Evolutionary conservation across 305 asterid species (phyloP), one percentile per base, ranked within the genome.

Genomic region (Vinca major): DNA sequence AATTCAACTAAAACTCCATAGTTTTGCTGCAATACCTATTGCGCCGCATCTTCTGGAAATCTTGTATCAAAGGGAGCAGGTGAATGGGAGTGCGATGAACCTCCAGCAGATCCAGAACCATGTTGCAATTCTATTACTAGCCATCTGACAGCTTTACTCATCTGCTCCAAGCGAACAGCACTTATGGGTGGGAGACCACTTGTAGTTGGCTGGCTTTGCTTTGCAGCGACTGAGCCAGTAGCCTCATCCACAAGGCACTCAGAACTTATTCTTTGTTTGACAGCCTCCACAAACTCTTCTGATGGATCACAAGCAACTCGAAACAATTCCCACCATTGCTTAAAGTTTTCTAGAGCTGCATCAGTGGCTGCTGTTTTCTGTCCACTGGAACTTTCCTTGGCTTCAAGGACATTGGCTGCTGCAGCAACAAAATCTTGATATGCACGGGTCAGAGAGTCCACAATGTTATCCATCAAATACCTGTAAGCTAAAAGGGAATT

Each of bases 231-330:
- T 21, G 88, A 82, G 51, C 97, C 97, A n/a, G 97, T 90, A 57
- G 99, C 99, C 83, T 90, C 99, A 62, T 93, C 99, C 62, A 90
- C 96, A 3, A 93, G 91, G 78, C 99, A 93, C 82, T 93, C 96
- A 0, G 99, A 93, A 51, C 99, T 97, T 50, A 93, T 93, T 80
- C 97, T 83, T 76, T 87, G 99, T 81, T 90, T 93, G 63, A 90
- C 92, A n/a, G 99, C 86, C 81, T 90, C 99, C 56, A 93, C 95
- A 67, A 90, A 90, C 73, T 90, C 96, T 72, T 93, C 99, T 0
- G 99, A 95, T 75, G 86, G 94, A 81, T 93, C 97, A 63, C 97
- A 93, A 36, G 92, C 88, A 52, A 93, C 97, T 74, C 94, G 77
- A 63, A 89, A 91, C 52, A 93, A 75, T 56, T 93, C 99, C 99